These are phyloP conservation scores for Camptophora hylomeconis DNA, from an alignment of 2,329 filamentous ascomycete genomes.

Conservation along the genomic window DNA sequence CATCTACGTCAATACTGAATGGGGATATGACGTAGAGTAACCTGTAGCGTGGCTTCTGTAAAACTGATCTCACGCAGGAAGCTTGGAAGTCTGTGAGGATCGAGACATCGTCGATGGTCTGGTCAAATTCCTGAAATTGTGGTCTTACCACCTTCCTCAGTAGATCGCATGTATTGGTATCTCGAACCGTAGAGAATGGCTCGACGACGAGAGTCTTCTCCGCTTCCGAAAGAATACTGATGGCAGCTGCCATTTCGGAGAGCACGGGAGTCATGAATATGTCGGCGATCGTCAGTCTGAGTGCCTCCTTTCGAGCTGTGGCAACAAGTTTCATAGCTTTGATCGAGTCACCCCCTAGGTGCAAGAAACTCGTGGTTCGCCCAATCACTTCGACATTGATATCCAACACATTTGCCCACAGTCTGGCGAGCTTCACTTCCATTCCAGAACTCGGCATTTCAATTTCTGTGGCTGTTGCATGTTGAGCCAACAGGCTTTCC, in stretches of 20 bases:
- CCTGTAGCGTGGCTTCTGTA: no score
- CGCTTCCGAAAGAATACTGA: no score
- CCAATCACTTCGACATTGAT: slow-evolving; percentile 11
- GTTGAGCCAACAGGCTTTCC: no score
- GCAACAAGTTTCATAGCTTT: slow-evolving; percentile 20
- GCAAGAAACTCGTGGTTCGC: slow-evolving; percentile 20
- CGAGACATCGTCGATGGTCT: slow-evolving; percentile 26
- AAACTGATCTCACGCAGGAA: slow-evolving; percentile 35
- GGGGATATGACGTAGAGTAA: no score
- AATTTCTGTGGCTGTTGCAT: no score
- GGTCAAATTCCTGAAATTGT: slow-evolving; percentile 23
- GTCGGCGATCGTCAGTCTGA: slow-evolving; percentile 17
- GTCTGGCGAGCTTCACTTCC: no score
- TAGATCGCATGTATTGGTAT: no score
- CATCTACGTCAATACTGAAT: slow-evolving; percentile 22
- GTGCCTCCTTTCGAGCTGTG: slow-evolving; percentile 9
- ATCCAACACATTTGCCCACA: slow-evolving; percentile 17
- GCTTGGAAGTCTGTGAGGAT: slow-evolving; percentile 33
- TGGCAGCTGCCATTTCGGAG: slow-evolving; percentile 39
- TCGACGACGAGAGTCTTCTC: no score
- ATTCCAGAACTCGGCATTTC: no score
- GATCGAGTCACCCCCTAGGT: slow-evolving; percentile 22
- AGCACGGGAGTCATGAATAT: slow-evolving; percentile 25
- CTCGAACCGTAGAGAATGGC: slow-evolving; percentile 7
- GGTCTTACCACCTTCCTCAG: no score